Evolutionary conservation across 2,329 filamentous ascomycete genomes (phyloP).

Genomic region (Verticillium zaregamsianum): DNA sequence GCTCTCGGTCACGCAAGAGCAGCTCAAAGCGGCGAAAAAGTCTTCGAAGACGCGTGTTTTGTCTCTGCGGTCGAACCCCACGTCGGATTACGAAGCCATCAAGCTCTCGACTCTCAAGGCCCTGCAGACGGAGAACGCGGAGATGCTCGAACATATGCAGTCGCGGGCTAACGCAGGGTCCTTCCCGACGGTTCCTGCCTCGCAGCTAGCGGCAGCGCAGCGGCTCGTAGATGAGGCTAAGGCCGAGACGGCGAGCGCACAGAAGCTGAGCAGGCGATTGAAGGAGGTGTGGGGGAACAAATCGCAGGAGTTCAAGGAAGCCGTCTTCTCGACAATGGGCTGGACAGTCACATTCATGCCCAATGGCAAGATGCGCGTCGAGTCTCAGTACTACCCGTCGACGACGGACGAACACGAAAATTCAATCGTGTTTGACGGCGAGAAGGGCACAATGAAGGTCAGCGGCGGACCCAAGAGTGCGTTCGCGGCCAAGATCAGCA

Average conservation of each 20-base stretch:
- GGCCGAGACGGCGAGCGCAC: constrained; percentile 64
- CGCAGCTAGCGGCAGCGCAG: constrained; percentile 70
- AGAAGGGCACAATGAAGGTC: constrained; percentile 97
- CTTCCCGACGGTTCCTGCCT: constrained; percentile 67
- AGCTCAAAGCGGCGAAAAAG: constrained; percentile 63
- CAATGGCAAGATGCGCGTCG: constrained; percentile 94
- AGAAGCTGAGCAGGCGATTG: constrained; percentile 80
- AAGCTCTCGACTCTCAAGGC: constrained; percentile 76
- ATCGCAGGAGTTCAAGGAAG: constrained; percentile 90
- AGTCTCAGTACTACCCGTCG: constrained; percentile 76
- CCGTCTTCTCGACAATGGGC: constrained; percentile 84
- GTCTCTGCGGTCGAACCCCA: constrained; percentile 87
- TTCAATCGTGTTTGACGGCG: constrained; percentile 81
- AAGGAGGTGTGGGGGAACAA: constrained; percentile 93
- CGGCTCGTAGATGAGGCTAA: constrained; percentile 71
- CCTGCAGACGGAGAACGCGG: constrained; percentile 77
- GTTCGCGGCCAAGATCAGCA: constrained; percentile 80
- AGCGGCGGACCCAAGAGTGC: constrained; percentile 81
- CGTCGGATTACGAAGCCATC: constrained; percentile 76
- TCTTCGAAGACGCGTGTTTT: constrained; percentile 77
- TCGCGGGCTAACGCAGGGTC: constrained; percentile 30
- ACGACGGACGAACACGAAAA: constrained; percentile 66
- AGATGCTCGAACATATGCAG: constrained; percentile 69
- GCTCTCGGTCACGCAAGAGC: constrained; percentile 65
- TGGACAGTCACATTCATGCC: constrained; percentile 96